Evolutionary conservation across 768 basidiomycete species (phyloP), one percentile per base, ranked within the genome.

Genomic region (Rhizopogon rudus): DNA sequence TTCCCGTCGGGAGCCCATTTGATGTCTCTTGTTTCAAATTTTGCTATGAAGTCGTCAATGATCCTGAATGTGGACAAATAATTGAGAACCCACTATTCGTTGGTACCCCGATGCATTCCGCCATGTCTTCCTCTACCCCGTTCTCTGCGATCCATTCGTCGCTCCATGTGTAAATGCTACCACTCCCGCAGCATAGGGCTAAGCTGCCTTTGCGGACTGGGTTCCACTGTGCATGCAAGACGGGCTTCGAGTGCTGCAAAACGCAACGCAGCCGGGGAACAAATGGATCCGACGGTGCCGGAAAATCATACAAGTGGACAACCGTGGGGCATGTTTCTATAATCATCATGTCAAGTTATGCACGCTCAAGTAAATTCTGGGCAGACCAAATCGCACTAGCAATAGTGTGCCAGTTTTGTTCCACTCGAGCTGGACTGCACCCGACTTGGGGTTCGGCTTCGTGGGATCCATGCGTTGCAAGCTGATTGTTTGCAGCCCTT

Each of bases 71-170:
- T 8, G 13, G 2, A 40, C 1, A 52, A 71, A 66, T 22, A 33
- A 43, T 17, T 40, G 31, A 17, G 48, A 14, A 56, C 58, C 53
- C 29, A 81, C 91, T 72, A 89, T 90, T 82, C n/a, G 87, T 81
- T 35, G 94, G 94, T 4, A 97, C 82, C 6, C 91, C 91, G 35
- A 95, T 82, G 62, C 92, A 95, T 68, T 96, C 94, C 3, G 92
- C 91, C 71, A 93, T 87, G 63, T 93, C 92, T 58, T 74, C 71
- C 63, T 83, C 84, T 43, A 80, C 79, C 4, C 77, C 80, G 5
- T 69, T 75, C 44, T 83, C 83, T 29, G 76, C 78, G 14, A 83
- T 70, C 88, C 87, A 91, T 62, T 92, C 90, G 58, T 91, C 88
- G 59, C 86, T 90, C 91, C 91, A 93, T 7, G 78, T 81, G 67